Base-by-base conservation (phyloP, 768 basidiomycete genomes). In the Collybia nuda region DNA sequence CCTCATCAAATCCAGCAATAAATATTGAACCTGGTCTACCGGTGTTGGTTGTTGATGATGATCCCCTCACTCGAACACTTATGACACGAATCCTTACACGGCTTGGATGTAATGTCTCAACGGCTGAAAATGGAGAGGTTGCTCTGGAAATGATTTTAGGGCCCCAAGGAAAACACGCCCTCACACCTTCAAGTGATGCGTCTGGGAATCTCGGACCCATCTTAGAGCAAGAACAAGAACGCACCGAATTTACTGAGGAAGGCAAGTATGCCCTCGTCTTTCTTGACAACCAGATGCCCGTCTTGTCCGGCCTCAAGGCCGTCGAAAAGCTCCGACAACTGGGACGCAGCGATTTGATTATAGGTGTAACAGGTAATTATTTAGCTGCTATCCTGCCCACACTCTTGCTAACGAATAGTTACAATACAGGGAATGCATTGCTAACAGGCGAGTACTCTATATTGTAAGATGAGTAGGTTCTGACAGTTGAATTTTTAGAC, bases 11-110 rank as follows among this genome's bases (percentile, higher is more conserved):
- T 57, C 62, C 67, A 12, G 62, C 65, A 3, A 57, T 72, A 17
- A 64, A 67, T 35, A 74, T 83, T 37, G 81, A 83, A 47, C 66
- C 74, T 5, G 78, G 76, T 6, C 62, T 91, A 56, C 75, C 75
- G 12, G 88, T 89, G 40, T 74, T 92, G 17, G 88, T 93, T 2
- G 91, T 93, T 0, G 91, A 93, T 57, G 90, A 94, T 60, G 93
- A 95, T 64, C 67, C 76, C 9, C 66, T 93, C 47, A 93, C 93
- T 45, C 79, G 92, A 44, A 84, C 79, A 44, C 70, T 94, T 52
- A 93, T 94, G 92, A 79, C 76, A 52, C 78, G 90, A 19, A 80
- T 91, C 65, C 72, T 94, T 38, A 79, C 80, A n/a, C 76, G 90
- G 29, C 72, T 93, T 1, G 90, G 92, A 1, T 93, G 90, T 65